Percentiles rank a stretch among this genome's conserved stretches.
Conservation (phyloP, 495 filamentous ascomycete species). For the Penicillium paxilli region DNA sequence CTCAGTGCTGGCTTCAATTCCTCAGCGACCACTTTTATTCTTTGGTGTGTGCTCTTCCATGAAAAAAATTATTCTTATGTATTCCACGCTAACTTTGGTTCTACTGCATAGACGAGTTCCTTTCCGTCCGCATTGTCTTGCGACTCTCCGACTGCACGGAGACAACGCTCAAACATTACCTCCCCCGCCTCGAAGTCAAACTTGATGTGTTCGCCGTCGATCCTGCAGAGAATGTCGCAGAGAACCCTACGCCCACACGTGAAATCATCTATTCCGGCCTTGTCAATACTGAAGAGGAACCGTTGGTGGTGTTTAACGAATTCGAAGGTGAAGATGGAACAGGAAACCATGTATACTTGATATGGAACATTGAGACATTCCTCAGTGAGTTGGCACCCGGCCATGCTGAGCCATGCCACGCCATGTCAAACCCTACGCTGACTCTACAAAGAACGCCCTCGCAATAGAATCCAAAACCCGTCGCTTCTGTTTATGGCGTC, state of each 20-base stretch:
- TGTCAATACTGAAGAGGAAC: slow-evolving; percentile 60
- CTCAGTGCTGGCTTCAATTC: slow-evolving; percentile 49
- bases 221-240: slow-evolving; percentile 45
- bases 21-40: slow-evolving; percentile 56
- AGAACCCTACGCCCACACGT: slow-evolving; percentile 50
- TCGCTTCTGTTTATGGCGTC: slow-evolving; percentile 74
- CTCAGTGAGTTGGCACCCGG: slow-evolving; percentile 49
- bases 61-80: background rate
- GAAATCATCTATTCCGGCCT: slow-evolving; percentile 67
- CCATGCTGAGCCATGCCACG: too few species aligned
- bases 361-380: slow-evolving; percentile 80
- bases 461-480: slow-evolving; percentile 76
- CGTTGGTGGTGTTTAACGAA: slow-evolving; percentile 58
- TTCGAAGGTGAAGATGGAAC: slow-evolving; percentile 53
- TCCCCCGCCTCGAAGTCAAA: slow-evolving; percentile 63
- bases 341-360: slow-evolving; percentile 63
- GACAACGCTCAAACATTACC: slow-evolving; percentile 55
- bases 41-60: slow-evolving; percentile 61
- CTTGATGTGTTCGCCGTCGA: slow-evolving; percentile 74
- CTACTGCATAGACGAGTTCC: slow-evolving; percentile 68
- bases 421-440: too few species aligned
- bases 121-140: slow-evolving; percentile 71
- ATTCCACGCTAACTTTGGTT: too few species aligned
- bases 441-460: slow-evolving; percentile 57
- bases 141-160: slow-evolving; percentile 64